These are phyloP conservation scores for Acanthochlamys bracteata DNA, from an alignment of 106 monocot species.

Conservation along the genomic window DNA sequence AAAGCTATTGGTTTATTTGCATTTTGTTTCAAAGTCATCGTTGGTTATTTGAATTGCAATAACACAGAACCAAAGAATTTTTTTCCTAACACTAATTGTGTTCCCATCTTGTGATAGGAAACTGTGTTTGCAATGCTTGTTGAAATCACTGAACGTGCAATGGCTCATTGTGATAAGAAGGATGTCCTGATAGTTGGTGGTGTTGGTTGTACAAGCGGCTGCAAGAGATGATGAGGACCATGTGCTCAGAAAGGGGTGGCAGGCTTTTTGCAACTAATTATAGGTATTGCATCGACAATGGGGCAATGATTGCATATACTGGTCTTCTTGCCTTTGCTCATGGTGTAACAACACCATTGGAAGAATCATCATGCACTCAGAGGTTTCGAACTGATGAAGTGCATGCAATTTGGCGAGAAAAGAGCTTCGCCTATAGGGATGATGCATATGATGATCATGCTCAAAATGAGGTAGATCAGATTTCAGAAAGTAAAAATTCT, in stretches of 20 bases:
- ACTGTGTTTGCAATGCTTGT: slow-evolving; percentile 98
- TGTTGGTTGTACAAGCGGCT: slow-evolving; percentile 84
- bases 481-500: slow-evolving; percentile 2
- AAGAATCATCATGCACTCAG: slow-evolving; percentile 90
- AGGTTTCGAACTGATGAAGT: slow-evolving; percentile 94
- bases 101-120: slow-evolving; percentile 36
- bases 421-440: slow-evolving; percentile 2
- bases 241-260: slow-evolving; percentile 90
- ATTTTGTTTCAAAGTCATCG: not conserved
- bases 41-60: no score
- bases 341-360: slow-evolving; percentile 62
- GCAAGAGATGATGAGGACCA: slow-evolving; percentile 93
- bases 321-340: slow-evolving; percentile 84
- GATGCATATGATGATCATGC: not conserved
- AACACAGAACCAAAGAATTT: not conserved
- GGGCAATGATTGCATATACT: slow-evolving; percentile 99
- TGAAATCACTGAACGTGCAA: slow-evolving; percentile 93
- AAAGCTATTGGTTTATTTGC: not conserved
- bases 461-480: not conserved
- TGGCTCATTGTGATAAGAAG: slow-evolving; percentile 96
- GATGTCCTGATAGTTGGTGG: slow-evolving; percentile 98
- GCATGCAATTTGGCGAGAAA: slow-evolving; percentile 90
- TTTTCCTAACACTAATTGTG: not conserved
- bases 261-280: slow-evolving; percentile 89
- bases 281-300: slow-evolving; percentile 94